Evolutionary conservation across 257 asterid species (phyloP).

Genomic region (Solanum gandarillasii): DNA sequence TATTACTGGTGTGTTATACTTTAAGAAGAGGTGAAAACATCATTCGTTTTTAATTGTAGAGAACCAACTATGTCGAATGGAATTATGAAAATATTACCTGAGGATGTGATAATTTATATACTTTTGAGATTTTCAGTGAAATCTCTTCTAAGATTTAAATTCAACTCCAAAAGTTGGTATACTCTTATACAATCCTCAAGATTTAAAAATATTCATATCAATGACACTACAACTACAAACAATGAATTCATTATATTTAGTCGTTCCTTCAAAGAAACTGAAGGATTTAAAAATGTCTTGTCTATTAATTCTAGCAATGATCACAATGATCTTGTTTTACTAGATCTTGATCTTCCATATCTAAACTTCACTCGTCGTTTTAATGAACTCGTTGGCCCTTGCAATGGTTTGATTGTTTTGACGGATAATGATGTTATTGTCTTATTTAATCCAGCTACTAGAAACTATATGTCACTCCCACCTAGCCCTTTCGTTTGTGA

Average conservation of each 20-base stretch:
- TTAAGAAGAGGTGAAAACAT: not conserved
- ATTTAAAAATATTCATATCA: too few relatives aligned
- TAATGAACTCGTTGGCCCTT: not conserved
- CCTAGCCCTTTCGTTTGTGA: not conserved
- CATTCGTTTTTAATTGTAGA: not conserved
- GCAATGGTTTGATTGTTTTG: not conserved
- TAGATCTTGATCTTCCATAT: not conserved
- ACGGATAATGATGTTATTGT: not conserved
- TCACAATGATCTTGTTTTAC: not conserved
- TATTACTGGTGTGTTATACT: not conserved
- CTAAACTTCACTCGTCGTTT: not conserved
- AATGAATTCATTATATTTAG: too few relatives aligned
- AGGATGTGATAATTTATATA: not conserved
- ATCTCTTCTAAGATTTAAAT: not conserved
- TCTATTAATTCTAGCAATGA: not conserved
- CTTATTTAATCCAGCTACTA: not conserved
- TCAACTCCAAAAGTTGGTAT: too few relatives aligned
- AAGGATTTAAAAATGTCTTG: not conserved
- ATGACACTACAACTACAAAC: too few relatives aligned
- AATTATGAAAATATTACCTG: not conserved
- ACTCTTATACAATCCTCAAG: too few relatives aligned
- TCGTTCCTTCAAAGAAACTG: not conserved
- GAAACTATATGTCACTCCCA: not conserved
- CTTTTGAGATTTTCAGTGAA: too few relatives aligned
- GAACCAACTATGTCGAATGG: not conserved